Percentiles rank a stretch among this genome's conserved stretches.
phyloP scores from a whole-genome alignment of 352 stramenopile genomes.

The Blastocystis sp. region DNA sequence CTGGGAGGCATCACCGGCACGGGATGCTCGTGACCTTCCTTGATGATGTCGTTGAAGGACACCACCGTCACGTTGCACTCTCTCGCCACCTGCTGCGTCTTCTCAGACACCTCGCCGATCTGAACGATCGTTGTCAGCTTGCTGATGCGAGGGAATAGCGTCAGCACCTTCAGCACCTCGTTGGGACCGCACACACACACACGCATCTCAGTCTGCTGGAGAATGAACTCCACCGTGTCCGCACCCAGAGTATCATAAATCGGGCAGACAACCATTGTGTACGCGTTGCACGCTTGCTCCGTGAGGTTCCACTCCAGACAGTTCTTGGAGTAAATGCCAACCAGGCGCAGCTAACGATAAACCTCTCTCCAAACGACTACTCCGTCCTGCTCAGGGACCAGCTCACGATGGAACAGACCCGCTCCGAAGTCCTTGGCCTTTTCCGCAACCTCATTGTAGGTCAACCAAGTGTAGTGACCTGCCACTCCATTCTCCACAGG shows the following conservation, averaged over 20 bases:
- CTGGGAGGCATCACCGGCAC: conserved; percentile 62
- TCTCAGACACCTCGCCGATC: conserved; percentile 64
- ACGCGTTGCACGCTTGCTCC: conserved; percentile 74
- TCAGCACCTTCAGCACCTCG: conserved; percentile 60
- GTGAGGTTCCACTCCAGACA: conserved; percentile 84
- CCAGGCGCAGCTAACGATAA: conserved; percentile 62
- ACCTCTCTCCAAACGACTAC: background rate
- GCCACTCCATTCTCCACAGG: background rate
- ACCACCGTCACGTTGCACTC: conserved; percentile 59
- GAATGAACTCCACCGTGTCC: conserved; percentile 69
- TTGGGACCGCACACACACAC: conserved; percentile 64
- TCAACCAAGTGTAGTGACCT: background rate
- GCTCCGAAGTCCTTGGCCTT: background rate
- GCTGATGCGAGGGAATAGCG: conserved; percentile 60
- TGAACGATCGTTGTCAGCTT: conserved; percentile 61
- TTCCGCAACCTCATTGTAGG: conserved; percentile 35
- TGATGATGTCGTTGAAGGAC: conserved; percentile 53
- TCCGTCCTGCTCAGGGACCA: background rate
- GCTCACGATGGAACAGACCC: conserved; percentile 9
- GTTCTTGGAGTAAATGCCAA: conserved; percentile 90
- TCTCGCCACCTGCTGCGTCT: conserved; percentile 60
- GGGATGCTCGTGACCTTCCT: conserved; percentile 40
- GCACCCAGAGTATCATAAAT: conserved; percentile 76
- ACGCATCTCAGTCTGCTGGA: conserved; percentile 68
- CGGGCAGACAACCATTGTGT: conserved; percentile 67